Evolutionary conservation across 2,329 filamentous ascomycete species (phyloP).

Genomic region (Alternaria brassicicola): DNA sequence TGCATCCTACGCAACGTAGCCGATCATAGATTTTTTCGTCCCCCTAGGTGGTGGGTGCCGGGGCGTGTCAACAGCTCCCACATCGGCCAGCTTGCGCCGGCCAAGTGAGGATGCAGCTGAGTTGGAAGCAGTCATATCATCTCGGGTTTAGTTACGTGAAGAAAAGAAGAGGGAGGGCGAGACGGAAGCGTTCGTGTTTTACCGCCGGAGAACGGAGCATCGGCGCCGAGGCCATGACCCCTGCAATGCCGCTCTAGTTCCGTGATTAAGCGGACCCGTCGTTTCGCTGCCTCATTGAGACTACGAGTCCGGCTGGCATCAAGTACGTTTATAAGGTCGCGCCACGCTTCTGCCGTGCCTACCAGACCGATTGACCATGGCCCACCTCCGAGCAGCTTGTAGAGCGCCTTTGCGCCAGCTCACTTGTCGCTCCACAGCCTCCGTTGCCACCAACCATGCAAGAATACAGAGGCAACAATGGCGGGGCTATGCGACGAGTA

Average conservation of each 20-base stretch:
- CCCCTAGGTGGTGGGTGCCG: constrained; percentile 55
- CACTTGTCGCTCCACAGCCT: constrained; percentile 26
- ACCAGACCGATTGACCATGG: constrained; percentile 44
- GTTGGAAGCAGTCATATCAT: constrained; percentile 72
- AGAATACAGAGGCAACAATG: constrained; percentile 42
- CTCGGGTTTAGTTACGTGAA: constrained; percentile 77
- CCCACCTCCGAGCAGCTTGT: constrained; percentile 49
- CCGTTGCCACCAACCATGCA: constrained; percentile 41
- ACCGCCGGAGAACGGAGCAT: constrained; percentile 27
- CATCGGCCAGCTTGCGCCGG: constrained; percentile 54
- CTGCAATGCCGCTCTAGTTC: constrained; percentile 13
- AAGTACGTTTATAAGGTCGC: constrained; percentile 25
- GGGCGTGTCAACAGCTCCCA: constrained; percentile 58
- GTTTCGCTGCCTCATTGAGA: constrained; percentile 32
- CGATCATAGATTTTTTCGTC: constrained; percentile 55
- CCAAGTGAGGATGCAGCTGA: constrained; percentile 61
- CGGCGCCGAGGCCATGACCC: constrained; percentile 13
- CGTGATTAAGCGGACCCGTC: constrained; percentile 28
- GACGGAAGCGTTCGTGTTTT: constrained; percentile 23
- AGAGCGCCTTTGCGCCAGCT: constrained; percentile 49
- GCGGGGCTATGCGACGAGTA: constrained; percentile 51
- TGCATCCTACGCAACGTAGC: constrained; percentile 44
- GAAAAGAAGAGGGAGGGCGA: constrained; percentile 48
- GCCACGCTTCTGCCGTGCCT: constrained; percentile 16
- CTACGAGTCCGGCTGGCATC: constrained; percentile 30